Conservation (phyloP, 2,329 filamentous ascomycete genomes). For the Geoglossum cookeanum region DNA sequence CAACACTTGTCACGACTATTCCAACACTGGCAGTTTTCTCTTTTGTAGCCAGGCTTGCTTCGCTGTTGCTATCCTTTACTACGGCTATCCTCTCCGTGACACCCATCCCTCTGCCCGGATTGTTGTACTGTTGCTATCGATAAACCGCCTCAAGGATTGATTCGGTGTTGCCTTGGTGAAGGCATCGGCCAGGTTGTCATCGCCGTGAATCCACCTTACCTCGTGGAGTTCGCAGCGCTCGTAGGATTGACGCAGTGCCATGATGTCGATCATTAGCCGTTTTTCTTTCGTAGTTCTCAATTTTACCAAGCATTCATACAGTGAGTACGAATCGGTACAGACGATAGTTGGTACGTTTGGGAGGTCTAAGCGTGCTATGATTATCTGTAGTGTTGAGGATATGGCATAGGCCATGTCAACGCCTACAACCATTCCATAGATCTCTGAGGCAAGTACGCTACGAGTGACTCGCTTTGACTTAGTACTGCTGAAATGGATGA, state of each 20-base stretch:
- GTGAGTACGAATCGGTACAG: slow-evolving; percentile 2
- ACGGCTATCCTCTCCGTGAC: too few species aligned
- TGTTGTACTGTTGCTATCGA: too few species aligned
- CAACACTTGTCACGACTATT: too few species aligned
- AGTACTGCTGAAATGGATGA: slow-evolving; percentile 8
- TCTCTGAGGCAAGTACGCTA: slow-evolving; percentile 7
- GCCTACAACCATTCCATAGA: slow-evolving; percentile 8
- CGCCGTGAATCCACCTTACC: slow-evolving; percentile 8
- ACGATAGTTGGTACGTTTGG: slow-evolving; percentile 5
- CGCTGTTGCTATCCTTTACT: too few species aligned
- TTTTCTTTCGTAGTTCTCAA: slow-evolving; percentile 5
- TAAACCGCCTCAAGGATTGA: too few species aligned
- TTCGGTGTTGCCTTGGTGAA: too few species aligned
- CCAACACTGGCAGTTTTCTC: too few species aligned
- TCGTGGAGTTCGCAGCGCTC: slow-evolving; percentile 7
- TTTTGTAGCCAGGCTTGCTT: too few species aligned
- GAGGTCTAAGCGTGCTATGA: slow-evolving; percentile 4
- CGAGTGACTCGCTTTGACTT: slow-evolving; percentile 8
- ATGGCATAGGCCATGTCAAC: slow-evolving; percentile 7
- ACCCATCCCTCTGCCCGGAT: too few species aligned
- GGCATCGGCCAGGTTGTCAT: too few species aligned
- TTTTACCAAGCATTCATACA: too few species aligned
- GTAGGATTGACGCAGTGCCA: slow-evolving; percentile 9
- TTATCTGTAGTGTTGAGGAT: too few species aligned
- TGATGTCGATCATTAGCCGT: slow-evolving; percentile 10